Evolutionary conservation across 78 protist species (phyloP), one percentile per base, ranked within the genome.

Genomic region (Planoprotostelium fungivorum): DNA sequence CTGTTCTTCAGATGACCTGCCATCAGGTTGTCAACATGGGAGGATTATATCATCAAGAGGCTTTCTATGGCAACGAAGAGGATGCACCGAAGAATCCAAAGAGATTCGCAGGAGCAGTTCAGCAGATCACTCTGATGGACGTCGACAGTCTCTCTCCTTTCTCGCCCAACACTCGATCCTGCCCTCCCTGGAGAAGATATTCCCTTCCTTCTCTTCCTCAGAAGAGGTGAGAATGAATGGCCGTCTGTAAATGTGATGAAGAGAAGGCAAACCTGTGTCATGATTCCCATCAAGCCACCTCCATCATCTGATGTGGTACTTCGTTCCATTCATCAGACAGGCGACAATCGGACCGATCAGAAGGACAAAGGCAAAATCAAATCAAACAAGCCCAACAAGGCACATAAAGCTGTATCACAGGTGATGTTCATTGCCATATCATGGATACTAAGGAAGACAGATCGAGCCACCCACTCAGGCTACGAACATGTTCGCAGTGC

Each of bases 161-260:
- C 87, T 92, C 29, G 36, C 84, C 0, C 1, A 31, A 84, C 36
- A 36, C 37, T 34, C 86, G 37, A 31, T n/a, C 28, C 0, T 23
- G 10, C 1, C 36, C 28, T 5, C 29, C 51, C 63, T 31, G 88
- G 0, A 16, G 83, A 35, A 85, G 87, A 29, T 91, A 83, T 35
- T 89, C 94, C 38, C 91, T 85, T 5, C 31, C 94, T 1, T 86
- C 83, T 0, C 94, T 91, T 29, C 94, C 94, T 29, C 94, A 91
- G 0, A 34, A 86, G 0, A 39, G 83, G 0, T 38, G 34, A 10
- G 86, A 38, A 51, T 28, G 88, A 35, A 29, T 91, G 25, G 35
- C 85, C 0, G 90, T 37, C 63, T 38, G 85, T 23, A 85, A n/a
- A 0, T 0, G 38, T 0, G 34, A 89, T 28, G 34, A 28, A n/a